Evolutionary conservation across 2,329 filamentous ascomycete species (phyloP), one percentile per base, ranked within the genome.

Genomic region (Macrophomina phaseolina): DNA sequence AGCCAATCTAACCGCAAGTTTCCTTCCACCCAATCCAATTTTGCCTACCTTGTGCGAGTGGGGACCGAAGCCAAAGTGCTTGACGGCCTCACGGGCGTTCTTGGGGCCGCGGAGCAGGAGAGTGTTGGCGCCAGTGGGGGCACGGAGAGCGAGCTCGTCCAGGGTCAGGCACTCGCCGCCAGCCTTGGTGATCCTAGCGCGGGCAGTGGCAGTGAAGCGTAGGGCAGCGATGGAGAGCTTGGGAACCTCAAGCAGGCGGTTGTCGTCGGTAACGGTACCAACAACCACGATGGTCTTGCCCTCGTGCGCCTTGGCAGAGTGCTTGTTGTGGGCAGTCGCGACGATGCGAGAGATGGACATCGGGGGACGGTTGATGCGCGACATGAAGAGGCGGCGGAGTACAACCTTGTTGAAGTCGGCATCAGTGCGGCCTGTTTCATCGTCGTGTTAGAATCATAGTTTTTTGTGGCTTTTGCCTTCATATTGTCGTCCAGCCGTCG

Each of bases 41-140:
- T 11, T 60, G 56, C 86, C 74, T 82, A 93, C 92, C 91, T 98
- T 99, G 91, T 97, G 87, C 84, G 90, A 94, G 90, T 99, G 95
- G 73, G 95, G 95, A 74, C 95, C 96, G 77, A 99, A 91, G 81
- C 96, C 95, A 81, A 99, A 99, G 87, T 99, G 96, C 91, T 97
- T 98, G 83, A 98, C 87, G 71, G 95, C 92, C 90, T 99, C 95
- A 81, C 95, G 91, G 77, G 93, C 83, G 86, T 98, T 98, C 93
- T 97, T 99, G 83, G 95, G 94, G 73, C 95, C 95, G 83, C 95
- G 92, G 81, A 99, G 91, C 78, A 98, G 90, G 77, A 99, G 87
- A 73, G 95, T 98, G 90, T 98, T 97, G 86, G 90, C 90, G 79
- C 95, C 95, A 75, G 94, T 99, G 73, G 95, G 95, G 77, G 94